Conservation (phyloP, 1,284 basidiomycete genomes). For the Sporisorium graminicola region DNA sequence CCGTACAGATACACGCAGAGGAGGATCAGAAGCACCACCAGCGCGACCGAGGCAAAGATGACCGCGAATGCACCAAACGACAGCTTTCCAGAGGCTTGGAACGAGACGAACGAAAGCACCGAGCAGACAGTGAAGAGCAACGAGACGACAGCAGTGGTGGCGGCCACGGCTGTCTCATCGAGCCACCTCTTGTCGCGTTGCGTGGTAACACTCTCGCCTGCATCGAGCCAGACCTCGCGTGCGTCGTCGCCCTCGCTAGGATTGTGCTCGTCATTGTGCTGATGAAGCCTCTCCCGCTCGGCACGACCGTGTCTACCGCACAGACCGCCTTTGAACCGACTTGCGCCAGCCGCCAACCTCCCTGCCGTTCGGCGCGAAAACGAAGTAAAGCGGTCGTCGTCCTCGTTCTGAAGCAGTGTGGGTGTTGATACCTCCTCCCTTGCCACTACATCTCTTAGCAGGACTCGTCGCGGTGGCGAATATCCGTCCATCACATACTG, state of each 20-base stretch:
- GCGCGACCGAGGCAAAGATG: conserved; percentile 34
- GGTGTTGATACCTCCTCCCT: conserved; percentile 32
- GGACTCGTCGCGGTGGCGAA: conserved; percentile 26
- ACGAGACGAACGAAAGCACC: conserved; percentile 21
- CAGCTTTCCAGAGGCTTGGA: conserved; percentile 19
- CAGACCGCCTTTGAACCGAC: conserved; percentile 24
- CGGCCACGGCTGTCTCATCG: conserved; percentile 39
- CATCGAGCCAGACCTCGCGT: conserved; percentile 29
- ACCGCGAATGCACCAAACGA: conserved; percentile 29
- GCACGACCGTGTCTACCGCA: conserved; percentile 16
- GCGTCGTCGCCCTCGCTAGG: not conserved
- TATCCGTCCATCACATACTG: conserved; percentile 49
- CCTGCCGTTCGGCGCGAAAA: conserved; percentile 29
- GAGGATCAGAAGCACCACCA: conserved; percentile 16
- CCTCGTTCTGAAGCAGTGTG: conserved; percentile 24
- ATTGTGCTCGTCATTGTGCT: not conserved
- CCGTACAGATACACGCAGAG: conserved; percentile 44
- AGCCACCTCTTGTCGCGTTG: conserved; percentile 41
- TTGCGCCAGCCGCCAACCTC: conserved; percentile 11
- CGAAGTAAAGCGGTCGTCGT: conserved; percentile 41
- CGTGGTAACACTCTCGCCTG: conserved; percentile 17
- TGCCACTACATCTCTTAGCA: conserved; percentile 40
- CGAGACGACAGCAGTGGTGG: conserved; percentile 13
- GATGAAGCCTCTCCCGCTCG: not conserved
- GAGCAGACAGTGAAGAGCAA: conserved; percentile 29